phyloP scores from a whole-genome alignment of 163 green algal species.

The Chlamydomonas reinhardtii region DNA sequence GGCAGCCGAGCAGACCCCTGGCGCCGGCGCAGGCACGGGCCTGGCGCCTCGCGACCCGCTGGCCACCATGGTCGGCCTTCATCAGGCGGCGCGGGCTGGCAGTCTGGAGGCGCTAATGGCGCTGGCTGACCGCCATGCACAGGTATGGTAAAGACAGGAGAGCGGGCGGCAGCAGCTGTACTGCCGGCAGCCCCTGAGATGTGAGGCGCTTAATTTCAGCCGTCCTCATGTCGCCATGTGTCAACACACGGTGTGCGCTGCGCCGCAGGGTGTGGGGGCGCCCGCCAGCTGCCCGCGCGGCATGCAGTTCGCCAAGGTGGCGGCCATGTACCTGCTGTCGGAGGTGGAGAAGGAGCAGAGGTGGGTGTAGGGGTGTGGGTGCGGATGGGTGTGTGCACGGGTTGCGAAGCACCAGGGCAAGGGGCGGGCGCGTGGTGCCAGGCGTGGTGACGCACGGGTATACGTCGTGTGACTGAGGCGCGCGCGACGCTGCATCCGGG shows the following conservation, averaged over 20 bases:
- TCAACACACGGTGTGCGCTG: too few species aligned
- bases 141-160: too few species aligned
- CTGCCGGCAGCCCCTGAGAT: too few species aligned
- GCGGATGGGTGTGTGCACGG: too few species aligned
- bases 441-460: too few species aligned
- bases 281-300: constrained; percentile 33
- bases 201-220: too few species aligned
- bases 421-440: too few species aligned
- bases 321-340: background rate
- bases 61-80: constrained; percentile 13
- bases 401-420: too few species aligned
- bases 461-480: too few species aligned
- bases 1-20: too few species aligned
- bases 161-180: background rate
- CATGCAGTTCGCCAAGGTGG: constrained; percentile 43
- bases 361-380: background rate
- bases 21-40: background rate
- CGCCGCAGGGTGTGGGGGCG: constrained; percentile 16
- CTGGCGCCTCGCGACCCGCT: background rate
- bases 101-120: constrained; percentile 51
- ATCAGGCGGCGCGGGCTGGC: constrained; percentile 49
- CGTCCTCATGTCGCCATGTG: too few species aligned
- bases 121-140: constrained; percentile 48
- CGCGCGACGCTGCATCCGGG: too few species aligned
- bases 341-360: constrained; percentile 50